phyloP scores from a whole-genome alignment of 2,329 filamentous ascomycete species.

The Xylariaceae sp. region DNA sequence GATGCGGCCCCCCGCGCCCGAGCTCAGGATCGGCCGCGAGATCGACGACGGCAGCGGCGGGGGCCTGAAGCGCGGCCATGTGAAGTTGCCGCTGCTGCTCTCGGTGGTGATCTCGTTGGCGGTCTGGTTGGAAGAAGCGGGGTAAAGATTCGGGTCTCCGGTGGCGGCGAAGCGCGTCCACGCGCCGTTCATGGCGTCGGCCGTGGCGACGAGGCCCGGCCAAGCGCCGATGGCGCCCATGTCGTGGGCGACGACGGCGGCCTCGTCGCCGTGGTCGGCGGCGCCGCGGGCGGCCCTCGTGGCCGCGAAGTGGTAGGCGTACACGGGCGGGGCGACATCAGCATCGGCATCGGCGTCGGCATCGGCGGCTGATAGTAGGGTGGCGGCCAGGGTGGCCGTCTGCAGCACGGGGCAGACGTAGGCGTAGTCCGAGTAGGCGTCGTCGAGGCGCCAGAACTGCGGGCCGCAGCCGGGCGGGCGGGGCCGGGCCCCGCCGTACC shows the following conservation, averaged over 20 bases:
- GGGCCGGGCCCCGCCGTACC: slow-evolving; percentile 30
- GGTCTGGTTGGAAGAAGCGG: not conserved
- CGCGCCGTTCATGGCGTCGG: slow-evolving; percentile 34
- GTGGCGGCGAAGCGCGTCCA: slow-evolving; percentile 32
- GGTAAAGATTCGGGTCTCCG: slow-evolving; percentile 18
- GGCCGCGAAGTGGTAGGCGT: slow-evolving; percentile 54
- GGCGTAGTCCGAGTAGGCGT: slow-evolving; percentile 56
- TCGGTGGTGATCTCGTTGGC: not conserved
- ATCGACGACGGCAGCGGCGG: no score
- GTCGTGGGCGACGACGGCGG: slow-evolving; percentile 35
- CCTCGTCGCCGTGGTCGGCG: slow-evolving; percentile 42
- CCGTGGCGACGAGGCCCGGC: slow-evolving; percentile 30
- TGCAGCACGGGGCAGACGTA: slow-evolving; percentile 58
- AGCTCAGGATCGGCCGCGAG: not conserved
- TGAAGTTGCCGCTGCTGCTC: slow-evolving; percentile 11
- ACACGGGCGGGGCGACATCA: slow-evolving; percentile 26
- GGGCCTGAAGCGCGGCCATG: slow-evolving; percentile 35
- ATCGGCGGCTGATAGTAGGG: slow-evolving; percentile 32
- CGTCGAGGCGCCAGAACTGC: slow-evolving; percentile 51
- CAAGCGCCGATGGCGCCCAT: slow-evolving; percentile 23
- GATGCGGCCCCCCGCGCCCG: slow-evolving; percentile 29
- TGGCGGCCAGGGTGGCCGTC: slow-evolving; percentile 44
- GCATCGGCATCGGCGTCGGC: no score
- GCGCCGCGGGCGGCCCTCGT: slow-evolving; percentile 28
- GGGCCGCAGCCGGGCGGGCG: slow-evolving; percentile 33